Percentiles rank a stretch among this genome's conserved stretches.
Evolutionary conservation across 1,284 basidiomycete species (phyloP).

Genomic region (Kwoniella shivajii): DNA sequence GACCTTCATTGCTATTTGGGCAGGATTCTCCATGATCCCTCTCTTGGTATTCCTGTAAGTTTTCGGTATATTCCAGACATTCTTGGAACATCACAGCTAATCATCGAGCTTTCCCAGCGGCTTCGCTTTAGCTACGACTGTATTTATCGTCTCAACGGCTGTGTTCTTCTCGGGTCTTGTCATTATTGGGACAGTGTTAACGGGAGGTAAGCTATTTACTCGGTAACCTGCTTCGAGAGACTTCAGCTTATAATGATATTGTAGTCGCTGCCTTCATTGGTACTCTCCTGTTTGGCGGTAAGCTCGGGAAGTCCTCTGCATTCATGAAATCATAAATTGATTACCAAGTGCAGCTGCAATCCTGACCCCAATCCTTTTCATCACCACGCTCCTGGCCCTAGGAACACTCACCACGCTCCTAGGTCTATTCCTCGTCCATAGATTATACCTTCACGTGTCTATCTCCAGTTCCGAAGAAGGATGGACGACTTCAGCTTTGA

Average conservation of each 20-base stretch:
- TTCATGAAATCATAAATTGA: background rate
- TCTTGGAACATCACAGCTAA: background rate
- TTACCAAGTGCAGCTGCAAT: conserved; percentile 26
- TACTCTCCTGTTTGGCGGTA: conserved; percentile 14
- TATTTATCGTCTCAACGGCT: conserved; percentile 7
- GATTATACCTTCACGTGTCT: conserved; percentile 43
- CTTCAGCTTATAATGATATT: background rate
- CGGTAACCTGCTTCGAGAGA: background rate
- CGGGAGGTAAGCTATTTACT: background rate
- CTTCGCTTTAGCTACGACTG: conserved; percentile 1
- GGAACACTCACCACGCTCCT: conserved; percentile 33
- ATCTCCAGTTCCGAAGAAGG: background rate
- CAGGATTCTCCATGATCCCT: conserved; percentile 36
- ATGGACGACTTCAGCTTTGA: background rate
- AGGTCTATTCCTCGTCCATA: conserved; percentile 42
- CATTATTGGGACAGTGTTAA: conserved; percentile 5
- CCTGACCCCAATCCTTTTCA: conserved; percentile 41
- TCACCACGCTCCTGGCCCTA: conserved; percentile 36
- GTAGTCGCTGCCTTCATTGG: conserved; percentile 8
- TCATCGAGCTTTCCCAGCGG: conserved; percentile 1
- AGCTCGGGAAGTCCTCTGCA: background rate
- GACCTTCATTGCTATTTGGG: conserved; percentile 46
- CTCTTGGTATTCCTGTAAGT: conserved; percentile 32
- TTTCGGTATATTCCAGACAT: background rate
- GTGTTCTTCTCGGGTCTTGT: conserved; percentile 4